These are phyloP conservation scores for Fistulina hepatica DNA, from an alignment of 1,284 basidiomycete species.

Conservation along the genomic window DNA sequence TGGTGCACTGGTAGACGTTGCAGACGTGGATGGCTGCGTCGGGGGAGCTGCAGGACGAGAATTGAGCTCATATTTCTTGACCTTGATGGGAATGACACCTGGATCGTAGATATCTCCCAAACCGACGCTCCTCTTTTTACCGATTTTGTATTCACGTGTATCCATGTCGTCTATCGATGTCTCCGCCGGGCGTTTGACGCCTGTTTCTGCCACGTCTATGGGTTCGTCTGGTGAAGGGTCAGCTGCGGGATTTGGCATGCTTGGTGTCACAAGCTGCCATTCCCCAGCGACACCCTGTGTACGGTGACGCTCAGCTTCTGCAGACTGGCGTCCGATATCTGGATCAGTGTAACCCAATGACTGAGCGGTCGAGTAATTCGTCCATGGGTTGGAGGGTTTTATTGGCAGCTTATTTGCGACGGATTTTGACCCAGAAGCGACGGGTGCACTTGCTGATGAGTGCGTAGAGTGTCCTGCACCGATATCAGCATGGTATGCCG, in stretches of 20 bases:
- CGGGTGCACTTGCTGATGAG: conserved; percentile 24
- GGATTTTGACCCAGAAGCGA: conserved; percentile 29
- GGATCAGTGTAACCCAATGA: conserved; percentile 73
- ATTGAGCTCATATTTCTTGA: conserved; percentile 39
- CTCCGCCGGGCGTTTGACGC: conserved; percentile 32
- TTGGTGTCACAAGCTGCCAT: conserved; percentile 67
- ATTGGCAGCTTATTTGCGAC: conserved; percentile 31
- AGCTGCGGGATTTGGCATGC: conserved; percentile 18
- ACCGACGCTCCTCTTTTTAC: conserved; percentile 43
- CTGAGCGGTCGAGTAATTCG: conserved; percentile 81
- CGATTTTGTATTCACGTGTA: conserved; percentile 51
- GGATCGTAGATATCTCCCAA: conserved; percentile 67
- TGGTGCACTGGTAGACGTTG: conserved; percentile 4
- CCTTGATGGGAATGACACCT: conserved; percentile 48
- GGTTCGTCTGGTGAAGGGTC: conserved; percentile 13
- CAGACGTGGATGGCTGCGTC: conserved; percentile 5
- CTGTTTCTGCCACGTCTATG: conserved; percentile 10
- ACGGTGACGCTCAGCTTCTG: conserved; percentile 47
- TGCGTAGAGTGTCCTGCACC: conserved; percentile 50
- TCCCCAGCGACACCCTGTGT: conserved; percentile 69
- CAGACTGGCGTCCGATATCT: conserved; percentile 47
- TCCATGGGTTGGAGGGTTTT: conserved; percentile 60
- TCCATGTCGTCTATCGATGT: conserved; percentile 41
- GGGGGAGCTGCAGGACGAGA: conserved; percentile 8
- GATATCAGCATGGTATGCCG: conserved; percentile 64